Conservation (phyloP, 1,284 basidiomycete species). For the Thecaphora thlaspeos region DNA sequence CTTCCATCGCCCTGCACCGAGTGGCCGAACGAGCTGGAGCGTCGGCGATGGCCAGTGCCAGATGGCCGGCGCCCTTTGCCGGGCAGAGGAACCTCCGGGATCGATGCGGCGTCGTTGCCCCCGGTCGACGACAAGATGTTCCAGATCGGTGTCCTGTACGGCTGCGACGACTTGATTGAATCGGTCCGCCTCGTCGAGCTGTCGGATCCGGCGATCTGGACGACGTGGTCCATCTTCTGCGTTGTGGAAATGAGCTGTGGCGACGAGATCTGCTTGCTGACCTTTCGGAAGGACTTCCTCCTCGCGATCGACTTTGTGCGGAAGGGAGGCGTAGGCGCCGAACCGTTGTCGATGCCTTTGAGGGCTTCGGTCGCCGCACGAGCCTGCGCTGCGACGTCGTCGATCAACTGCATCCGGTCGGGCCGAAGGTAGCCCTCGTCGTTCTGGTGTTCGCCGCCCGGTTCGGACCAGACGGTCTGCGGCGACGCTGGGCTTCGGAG, state of each 20-base stretch:
- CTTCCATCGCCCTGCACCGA: too few relatives aligned
- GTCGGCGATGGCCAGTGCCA: slow-evolving; percentile 21
- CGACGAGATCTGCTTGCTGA: slow-evolving; percentile 42
- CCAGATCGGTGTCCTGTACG: background rate
- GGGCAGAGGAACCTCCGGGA: too few relatives aligned
- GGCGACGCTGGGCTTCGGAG: background rate
- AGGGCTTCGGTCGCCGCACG: slow-evolving; percentile 44
- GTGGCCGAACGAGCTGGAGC: slow-evolving; percentile 47
- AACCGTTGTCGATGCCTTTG: slow-evolving; percentile 35
- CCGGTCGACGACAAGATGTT: background rate
- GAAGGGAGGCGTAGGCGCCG: slow-evolving; percentile 16
- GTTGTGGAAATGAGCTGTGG: slow-evolving; percentile 49
- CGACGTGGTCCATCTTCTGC: slow-evolving; percentile 39
- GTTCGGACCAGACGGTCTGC: slow-evolving; percentile 6
- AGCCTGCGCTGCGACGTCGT: slow-evolving; percentile 48
- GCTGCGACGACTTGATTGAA: too few relatives aligned
- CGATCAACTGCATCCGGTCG: slow-evolving; percentile 19
- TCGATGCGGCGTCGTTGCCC: too few relatives aligned
- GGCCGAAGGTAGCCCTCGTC: background rate
- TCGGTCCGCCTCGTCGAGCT: too few relatives aligned
- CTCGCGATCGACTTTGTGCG: slow-evolving; percentile 39
- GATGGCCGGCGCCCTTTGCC: background rate
- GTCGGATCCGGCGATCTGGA: slow-evolving; percentile 7
- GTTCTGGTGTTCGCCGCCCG: background rate
- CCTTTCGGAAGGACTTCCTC: slow-evolving; percentile 36